phyloP scores from a whole-genome alignment of 257 asterid species.

The Ligustrum vulgare region DNA sequence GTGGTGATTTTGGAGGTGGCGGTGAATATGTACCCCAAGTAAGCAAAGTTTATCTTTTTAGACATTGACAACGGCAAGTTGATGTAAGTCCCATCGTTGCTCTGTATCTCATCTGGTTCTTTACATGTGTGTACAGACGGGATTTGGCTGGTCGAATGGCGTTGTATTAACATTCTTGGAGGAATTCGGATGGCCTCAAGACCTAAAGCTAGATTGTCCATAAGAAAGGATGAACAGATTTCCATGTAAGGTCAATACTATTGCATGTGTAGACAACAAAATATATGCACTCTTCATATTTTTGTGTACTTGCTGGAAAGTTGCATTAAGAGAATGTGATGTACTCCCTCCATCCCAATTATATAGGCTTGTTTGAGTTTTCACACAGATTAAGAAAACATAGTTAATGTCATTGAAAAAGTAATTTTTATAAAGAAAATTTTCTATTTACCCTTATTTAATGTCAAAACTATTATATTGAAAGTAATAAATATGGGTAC shows the following conservation, averaged over 20 bases:
- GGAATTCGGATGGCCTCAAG: constrained; percentile 85
- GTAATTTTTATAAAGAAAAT: too few species aligned
- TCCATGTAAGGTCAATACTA: neutral
- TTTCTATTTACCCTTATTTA: too few species aligned
- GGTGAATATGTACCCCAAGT: constrained; percentile 93
- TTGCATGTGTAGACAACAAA: too few species aligned
- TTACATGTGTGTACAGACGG: constrained; percentile 56
- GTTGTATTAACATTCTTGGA: constrained; percentile 79
- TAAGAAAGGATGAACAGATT: constrained; percentile 13
- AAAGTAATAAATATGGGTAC: too few species aligned
- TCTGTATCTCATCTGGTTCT: neutral
- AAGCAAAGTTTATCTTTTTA: constrained; percentile 23
- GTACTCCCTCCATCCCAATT: too few species aligned
- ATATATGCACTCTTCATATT: neutral
- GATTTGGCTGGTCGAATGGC: constrained; percentile 97
- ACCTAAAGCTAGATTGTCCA: constrained; percentile 45
- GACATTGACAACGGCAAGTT: neutral
- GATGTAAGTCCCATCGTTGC: neutral
- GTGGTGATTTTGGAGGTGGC: constrained; percentile 84
- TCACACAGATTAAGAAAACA: too few species aligned
- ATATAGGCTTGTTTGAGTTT: too few species aligned
- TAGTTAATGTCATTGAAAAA: too few species aligned
- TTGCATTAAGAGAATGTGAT: neutral
- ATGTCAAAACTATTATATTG: too few species aligned
- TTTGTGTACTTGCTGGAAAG: neutral